Evolutionary conservation across 1,139 yeast species (phyloP).

Genomic region (Nakaseomyces delphensis): DNA sequence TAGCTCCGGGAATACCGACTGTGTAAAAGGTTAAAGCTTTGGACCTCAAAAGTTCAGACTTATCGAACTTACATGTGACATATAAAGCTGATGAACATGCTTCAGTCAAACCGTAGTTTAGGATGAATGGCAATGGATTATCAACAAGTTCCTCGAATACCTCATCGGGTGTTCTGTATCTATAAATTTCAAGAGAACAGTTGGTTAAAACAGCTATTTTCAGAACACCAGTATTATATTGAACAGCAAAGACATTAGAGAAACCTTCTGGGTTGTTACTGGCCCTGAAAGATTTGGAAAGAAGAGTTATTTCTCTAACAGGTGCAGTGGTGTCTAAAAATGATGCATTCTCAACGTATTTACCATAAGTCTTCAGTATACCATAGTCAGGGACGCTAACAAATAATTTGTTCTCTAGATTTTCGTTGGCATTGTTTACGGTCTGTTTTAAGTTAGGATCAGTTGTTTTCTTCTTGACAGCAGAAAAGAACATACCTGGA

Average conservation of each 20-base stretch:
- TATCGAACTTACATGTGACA: constrained; percentile 66
- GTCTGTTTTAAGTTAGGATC: background rate
- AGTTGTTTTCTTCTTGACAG: constrained; percentile 33
- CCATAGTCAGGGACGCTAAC: constrained; percentile 82
- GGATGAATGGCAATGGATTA: constrained; percentile 45
- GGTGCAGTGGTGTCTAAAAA: constrained; percentile 53
- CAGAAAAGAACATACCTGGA: constrained; percentile 72
- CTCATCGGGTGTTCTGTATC: constrained; percentile 71
- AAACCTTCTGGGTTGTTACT: constrained; percentile 69
- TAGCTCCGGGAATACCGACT: constrained; percentile 34
- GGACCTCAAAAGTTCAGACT: constrained; percentile 42
- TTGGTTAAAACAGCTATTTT: constrained; percentile 77
- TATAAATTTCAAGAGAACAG: constrained; percentile 66
- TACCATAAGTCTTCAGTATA: constrained; percentile 58
- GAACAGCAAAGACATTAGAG: constrained; percentile 77
- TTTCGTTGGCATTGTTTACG: background rate
- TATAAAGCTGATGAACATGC: constrained; percentile 82
- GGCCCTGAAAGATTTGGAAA: constrained; percentile 65
- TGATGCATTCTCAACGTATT: constrained; percentile 75
- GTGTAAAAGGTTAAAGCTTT: constrained; percentile 35
- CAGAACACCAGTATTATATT: constrained; percentile 54
- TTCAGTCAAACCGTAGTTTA: constrained; percentile 58
- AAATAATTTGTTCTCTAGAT: constrained; percentile 40
- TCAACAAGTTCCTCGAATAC: constrained; percentile 57
- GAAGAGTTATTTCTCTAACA: constrained; percentile 66